Conservation (phyloP, 179 eudicot genomes). For the Sideroxylon spinosum region DNA sequence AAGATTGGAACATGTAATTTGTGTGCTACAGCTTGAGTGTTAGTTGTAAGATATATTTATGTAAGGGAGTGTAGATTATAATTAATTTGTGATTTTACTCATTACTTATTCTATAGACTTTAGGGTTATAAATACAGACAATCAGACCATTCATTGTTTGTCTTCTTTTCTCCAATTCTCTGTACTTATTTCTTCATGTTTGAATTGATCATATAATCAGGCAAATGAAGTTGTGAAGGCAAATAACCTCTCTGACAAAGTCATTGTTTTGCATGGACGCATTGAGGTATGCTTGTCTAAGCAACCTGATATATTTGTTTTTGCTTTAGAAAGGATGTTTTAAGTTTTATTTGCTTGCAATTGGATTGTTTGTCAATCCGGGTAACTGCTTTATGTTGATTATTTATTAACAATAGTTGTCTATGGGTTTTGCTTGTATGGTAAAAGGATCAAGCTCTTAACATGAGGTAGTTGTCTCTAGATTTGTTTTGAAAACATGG, state of each 20-base stretch:
- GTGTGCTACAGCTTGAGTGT: too few species aligned
- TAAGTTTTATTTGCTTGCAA: background rate
- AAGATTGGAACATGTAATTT: too few species aligned
- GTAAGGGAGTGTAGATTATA: too few species aligned
- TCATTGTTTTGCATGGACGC: constrained; percentile 94
- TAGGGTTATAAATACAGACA: too few species aligned
- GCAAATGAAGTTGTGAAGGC: constrained; percentile 94
- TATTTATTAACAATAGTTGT: background rate
- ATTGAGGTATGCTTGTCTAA: constrained; percentile 62
- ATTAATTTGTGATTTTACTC: too few species aligned
- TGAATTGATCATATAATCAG: constrained; percentile 32
- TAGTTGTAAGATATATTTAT: too few species aligned
- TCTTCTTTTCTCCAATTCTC: too few species aligned
- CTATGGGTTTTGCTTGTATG: background rate
- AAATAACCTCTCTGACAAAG: constrained; percentile 73
- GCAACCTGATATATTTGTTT: background rate
- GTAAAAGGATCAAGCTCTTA: background rate
- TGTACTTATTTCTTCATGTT: too few species aligned
- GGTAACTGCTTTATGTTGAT: background rate
- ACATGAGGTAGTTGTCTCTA: background rate
- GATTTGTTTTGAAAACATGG: background rate
- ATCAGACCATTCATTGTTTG: too few species aligned
- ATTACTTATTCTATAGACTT: too few species aligned
- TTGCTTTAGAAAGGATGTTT: constrained; percentile 7
- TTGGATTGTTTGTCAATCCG: background rate